Conservation (phyloP, 768 basidiomycete species). For the Lentinula detonsa region DNA sequence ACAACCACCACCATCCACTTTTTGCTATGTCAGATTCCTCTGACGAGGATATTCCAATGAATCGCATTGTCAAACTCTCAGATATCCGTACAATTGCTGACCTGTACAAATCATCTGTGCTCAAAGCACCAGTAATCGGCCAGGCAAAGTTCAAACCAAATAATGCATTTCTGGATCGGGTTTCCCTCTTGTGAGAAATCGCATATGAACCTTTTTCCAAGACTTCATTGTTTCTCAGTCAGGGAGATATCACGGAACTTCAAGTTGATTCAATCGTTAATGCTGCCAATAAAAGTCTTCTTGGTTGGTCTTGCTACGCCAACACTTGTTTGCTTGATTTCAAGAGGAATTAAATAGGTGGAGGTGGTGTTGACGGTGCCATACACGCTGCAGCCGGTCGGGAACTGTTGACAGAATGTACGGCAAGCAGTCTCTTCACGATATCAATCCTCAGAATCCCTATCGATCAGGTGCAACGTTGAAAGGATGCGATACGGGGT, state of each 20-base stretch:
- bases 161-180: slow-evolving; percentile 39
- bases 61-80: slow-evolving; percentile 22
- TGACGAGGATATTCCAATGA: neutral
- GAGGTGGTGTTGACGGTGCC: slow-evolving; percentile 84
- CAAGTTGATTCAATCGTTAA: slow-evolving; percentile 75
- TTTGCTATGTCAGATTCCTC: neutral
- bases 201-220: slow-evolving; percentile 1
- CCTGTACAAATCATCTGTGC: slow-evolving; percentile 37
- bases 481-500: slow-evolving; percentile 64
- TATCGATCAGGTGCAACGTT: slow-evolving; percentile 46
- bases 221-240: slow-evolving; percentile 31
- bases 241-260: slow-evolving; percentile 74
- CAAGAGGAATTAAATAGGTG: slow-evolving; percentile 37
- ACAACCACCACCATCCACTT: neutral
- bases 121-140: slow-evolving; percentile 24
- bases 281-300: slow-evolving; percentile 68
- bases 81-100: slow-evolving; percentile 53
- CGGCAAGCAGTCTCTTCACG: slow-evolving; percentile 13
- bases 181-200: slow-evolving; percentile 61
- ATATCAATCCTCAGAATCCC: neutral
- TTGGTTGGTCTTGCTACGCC: slow-evolving; percentile 39
- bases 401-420: slow-evolving; percentile 65
- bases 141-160: slow-evolving; percentile 10
- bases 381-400: slow-evolving; percentile 75
- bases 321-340: no score